Base-by-base conservation (phyloP, 2,329 filamentous ascomycete genomes). In the Lachnellula arida region DNA sequence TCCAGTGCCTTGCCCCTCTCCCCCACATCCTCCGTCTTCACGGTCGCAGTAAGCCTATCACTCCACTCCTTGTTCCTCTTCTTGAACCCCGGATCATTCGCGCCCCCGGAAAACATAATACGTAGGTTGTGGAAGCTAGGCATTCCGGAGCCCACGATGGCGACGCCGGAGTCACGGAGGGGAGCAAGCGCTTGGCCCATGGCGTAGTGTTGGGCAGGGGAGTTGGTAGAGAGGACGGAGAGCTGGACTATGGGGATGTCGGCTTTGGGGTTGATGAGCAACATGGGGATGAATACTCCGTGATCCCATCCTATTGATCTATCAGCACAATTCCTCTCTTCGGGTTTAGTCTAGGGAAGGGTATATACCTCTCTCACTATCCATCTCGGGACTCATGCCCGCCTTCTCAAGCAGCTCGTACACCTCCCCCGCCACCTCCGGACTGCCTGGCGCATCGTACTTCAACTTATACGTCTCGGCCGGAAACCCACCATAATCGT, bases 71-170 rank as follows among this genome's bases (percentile, higher is more conserved):
- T 87, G 69, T 14, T 81, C 77, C 54, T 78, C 74, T 51, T 87
- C 77, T 42, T 77, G 81, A 37, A 77, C 75, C 1, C 80, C 72
- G 64, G 86, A 86, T 11, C 82, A 79, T 63, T 84, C 59, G 0
- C 81, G 78, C 9, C 63, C 64, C 8, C 66, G 65, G 55, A 58
- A 50, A 64, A 64, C 63, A 75, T 74, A 60, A 88, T 81, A 1
- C 81, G 76, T 37, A 88, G 73, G 62, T 89, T 89, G 64, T 89
- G 86, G 22, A 88, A 87, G 0, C 86, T 85, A 1, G 64, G 58
- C 86, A 91, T 90, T 11, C 88, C 88, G 0, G 86, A 86, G 23
- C 81, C 81, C 46, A 91, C 81, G 57, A 91, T 84, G 49, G 87
- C 76, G 51, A 90, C 77, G 17, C 81, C 81, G 53, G 88, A 80